These are phyloP conservation scores for Lasiodiplodia hormozganensis DNA, from an alignment of 2,329 filamentous ascomycete genomes.

Conservation along the genomic window DNA sequence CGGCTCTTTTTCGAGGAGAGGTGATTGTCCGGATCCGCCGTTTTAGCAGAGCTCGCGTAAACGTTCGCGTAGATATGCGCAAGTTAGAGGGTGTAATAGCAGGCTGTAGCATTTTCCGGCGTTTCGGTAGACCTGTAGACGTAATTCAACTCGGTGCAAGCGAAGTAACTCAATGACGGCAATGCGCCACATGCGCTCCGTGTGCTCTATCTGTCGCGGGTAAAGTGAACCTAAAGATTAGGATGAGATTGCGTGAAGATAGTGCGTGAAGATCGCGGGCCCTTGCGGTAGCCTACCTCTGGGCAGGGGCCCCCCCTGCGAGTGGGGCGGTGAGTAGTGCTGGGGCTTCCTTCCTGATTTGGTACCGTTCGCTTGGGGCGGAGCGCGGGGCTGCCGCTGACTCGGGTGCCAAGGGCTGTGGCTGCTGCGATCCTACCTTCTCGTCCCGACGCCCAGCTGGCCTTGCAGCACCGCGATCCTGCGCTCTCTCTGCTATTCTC, in stretches of 20 bases:
- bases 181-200: background rate
- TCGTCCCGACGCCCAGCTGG: background rate
- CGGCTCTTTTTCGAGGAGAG: constrained; percentile 13
- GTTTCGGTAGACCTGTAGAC: background rate
- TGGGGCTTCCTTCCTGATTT: background rate
- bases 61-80: background rate
- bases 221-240: background rate
- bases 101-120: background rate
- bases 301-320: background rate
- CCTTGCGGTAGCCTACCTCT: background rate
- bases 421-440: background rate
- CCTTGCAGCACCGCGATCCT: background rate
- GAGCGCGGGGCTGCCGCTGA: background rate
- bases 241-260: background rate
- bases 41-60: too few relatives aligned
- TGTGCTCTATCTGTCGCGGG: background rate
- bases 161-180: background rate
- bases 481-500: background rate
- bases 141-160: background rate
- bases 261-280: background rate
- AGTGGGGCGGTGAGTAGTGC: background rate
- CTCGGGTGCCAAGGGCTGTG: constrained; percentile 5
- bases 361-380: background rate
- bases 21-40: background rate
- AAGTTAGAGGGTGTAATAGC: background rate